These are phyloP conservation scores for Barnettozyma populi DNA, from an alignment of 805 yeast species.

Conservation along the genomic window DNA sequence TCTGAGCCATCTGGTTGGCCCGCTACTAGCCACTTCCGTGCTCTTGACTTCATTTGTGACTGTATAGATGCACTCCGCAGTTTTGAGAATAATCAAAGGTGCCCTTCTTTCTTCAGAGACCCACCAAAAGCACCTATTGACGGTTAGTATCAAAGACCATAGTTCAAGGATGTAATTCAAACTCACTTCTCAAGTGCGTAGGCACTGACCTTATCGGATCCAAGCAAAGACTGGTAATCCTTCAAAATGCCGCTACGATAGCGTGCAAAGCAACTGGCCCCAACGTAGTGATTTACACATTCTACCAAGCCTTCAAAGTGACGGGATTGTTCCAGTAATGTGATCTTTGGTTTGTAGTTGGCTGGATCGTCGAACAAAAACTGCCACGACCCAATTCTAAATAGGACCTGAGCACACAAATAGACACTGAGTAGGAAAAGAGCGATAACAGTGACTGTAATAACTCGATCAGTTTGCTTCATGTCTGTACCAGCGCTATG, in stretches of 20 bases:
- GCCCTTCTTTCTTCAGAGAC: conserved; percentile 8
- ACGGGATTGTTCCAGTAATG: conserved; percentile 5
- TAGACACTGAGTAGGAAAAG: background rate
- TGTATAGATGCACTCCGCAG: conserved; percentile 7
- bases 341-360: conserved; percentile 1
- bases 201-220: background rate
- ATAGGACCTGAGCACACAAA: background rate
- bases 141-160: background rate
- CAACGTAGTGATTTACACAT: conserved; percentile 11
- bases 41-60: background rate
- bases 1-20: background rate
- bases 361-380: background rate
- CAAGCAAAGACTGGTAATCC: conserved; percentile 1
- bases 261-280: conserved; percentile 10
- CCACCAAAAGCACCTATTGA: conserved; percentile 9
- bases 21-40: background rate
- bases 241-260: conserved; percentile 7
- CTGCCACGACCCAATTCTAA: background rate
- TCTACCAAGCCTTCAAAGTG: conserved; percentile 9
- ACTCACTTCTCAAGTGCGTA: conserved; percentile 4
- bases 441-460: background rate
- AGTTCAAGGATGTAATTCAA: background rate
- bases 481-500: background rate
- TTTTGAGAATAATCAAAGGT: conserved; percentile 6
- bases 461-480: background rate